phyloP scores from a whole-genome alignment of 225 moss, liverwort and hornwort species.

The Physcomitrellopsis africana region DNA sequence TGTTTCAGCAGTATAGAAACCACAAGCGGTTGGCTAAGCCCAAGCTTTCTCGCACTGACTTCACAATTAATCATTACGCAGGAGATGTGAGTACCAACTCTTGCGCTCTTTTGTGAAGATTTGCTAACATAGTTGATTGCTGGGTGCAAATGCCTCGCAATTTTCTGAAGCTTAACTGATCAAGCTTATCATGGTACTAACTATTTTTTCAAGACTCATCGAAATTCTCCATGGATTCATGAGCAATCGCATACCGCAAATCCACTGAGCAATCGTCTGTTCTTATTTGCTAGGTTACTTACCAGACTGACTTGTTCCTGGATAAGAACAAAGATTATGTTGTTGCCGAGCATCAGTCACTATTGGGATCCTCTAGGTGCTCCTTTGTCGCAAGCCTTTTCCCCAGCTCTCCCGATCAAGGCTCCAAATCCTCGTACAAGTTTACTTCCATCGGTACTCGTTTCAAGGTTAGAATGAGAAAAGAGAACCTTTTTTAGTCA shows the following conservation, averaged over 20 bases:
- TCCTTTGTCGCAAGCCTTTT: slow-evolving; percentile 88
- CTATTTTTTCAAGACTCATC: too few species aligned
- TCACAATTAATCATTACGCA: slow-evolving; percentile 95
- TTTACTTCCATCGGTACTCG: slow-evolving; percentile 94
- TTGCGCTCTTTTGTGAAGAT: slow-evolving; percentile 13
- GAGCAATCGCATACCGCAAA: too few species aligned
- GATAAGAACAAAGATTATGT: slow-evolving; percentile 99
- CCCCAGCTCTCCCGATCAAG: slow-evolving; percentile 75
- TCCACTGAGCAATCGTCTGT: slow-evolving; percentile 20
- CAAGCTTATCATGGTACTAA: too few species aligned
- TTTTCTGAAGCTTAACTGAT: too few species aligned
- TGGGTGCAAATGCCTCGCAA: neutral
- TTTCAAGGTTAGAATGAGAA: slow-evolving; percentile 71
- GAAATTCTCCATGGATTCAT: too few species aligned
- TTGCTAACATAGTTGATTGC: neutral
- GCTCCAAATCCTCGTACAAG: slow-evolving; percentile 86
- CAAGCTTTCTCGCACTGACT: slow-evolving; percentile 92
- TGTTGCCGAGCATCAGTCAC: slow-evolving; percentile 95
- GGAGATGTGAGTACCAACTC: slow-evolving; percentile 75
- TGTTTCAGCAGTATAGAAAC: slow-evolving; percentile 90
- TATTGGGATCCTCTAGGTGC: slow-evolving; percentile 89
- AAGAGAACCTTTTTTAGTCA: slow-evolving; percentile 5
- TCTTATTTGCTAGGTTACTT: slow-evolving; percentile 70
- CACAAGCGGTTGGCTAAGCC: slow-evolving; percentile 97
- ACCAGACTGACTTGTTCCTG: slow-evolving; percentile 90